Base-by-base conservation (phyloP, 2,329 filamentous ascomycete genomes). In the Trichoderma oligosporum region DNA sequence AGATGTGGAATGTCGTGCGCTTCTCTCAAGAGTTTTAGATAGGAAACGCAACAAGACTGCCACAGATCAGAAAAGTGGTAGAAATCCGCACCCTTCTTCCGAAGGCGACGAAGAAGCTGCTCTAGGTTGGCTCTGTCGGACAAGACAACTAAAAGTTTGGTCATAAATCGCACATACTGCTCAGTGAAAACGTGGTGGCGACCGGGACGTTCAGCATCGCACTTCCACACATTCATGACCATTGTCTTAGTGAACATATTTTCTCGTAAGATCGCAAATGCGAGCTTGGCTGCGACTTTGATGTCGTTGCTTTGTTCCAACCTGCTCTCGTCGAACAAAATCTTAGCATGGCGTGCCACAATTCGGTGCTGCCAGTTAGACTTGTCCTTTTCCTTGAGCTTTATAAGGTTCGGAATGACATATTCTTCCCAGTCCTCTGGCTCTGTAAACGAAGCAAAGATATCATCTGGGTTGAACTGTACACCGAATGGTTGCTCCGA, bases 351-450 rank as follows among this genome's bases (percentile, higher is more conserved):
- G 22, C 91, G 85, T 67, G 87, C 86, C 53, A 91, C 89, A 74
- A 97, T 91, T 18, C 92, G 87, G 70, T 97, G 92, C 67, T 97
- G 92, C 92, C 92, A 97, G 65, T 94, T 93, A 0, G 89, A 88
- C 75, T 96, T 95, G 72, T 97, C 92, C 60, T 91, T 91, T 47
- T 84, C 82, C 11, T 79, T 78, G 8, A 85, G 68, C 53, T 76
- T 76, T 7, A 73, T 73, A 38, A 85, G 66, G 44, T 74, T 80
- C 46, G 75, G 74, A 36, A 83, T 78, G 5, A 84, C 72, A 48
- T 80, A 82, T 31, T 75, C 73, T 45, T 83, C 78, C 82, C 82
- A 79, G 72, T 83, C 82, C 64, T 89, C 89, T 1, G 71, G 68
- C 49, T 73, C 70, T 1, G 67, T 64, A 47, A 74, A 74, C 12